phyloP scores from a whole-genome alignment of 73 alveolate genomes.

The Effrenium voratum region DNA sequence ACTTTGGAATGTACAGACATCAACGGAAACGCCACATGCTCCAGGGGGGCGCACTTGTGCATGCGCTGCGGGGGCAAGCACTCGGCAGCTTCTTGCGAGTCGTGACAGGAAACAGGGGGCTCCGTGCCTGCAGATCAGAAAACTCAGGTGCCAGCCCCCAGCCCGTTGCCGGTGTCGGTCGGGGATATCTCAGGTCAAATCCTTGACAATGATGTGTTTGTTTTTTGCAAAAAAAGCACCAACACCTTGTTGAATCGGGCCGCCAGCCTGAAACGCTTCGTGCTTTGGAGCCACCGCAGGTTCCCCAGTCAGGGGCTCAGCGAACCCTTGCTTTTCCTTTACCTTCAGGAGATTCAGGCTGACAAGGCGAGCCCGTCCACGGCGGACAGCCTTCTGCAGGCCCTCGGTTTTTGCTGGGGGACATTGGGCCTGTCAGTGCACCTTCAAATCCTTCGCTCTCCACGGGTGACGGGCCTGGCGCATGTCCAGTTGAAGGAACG shows the following conservation, averaged over 20 bases:
- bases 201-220: neutral
- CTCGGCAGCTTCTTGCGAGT: neutral
- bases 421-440: neutral
- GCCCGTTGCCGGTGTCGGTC: too few species aligned
- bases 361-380: neutral
- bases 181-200: too few species aligned
- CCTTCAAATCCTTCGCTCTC: neutral
- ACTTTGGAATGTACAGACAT: neutral
- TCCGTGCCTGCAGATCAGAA: too few species aligned
- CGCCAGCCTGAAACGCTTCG: neutral
- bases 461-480: constrained; percentile 13
- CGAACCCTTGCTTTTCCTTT: neutral
- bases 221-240: neutral
- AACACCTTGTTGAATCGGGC: neutral
- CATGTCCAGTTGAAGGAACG: neutral
- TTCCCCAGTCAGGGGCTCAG: neutral
- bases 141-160: too few species aligned
- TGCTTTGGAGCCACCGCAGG: neutral
- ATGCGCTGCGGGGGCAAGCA: neutral
- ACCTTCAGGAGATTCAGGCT: neutral
- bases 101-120: too few species aligned
- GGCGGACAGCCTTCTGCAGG: neutral
- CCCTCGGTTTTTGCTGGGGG: neutral
- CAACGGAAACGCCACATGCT: neutral
- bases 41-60: neutral